Conservation (phyloP, 306 rosid species). For the Rosa chinensis region DNA sequence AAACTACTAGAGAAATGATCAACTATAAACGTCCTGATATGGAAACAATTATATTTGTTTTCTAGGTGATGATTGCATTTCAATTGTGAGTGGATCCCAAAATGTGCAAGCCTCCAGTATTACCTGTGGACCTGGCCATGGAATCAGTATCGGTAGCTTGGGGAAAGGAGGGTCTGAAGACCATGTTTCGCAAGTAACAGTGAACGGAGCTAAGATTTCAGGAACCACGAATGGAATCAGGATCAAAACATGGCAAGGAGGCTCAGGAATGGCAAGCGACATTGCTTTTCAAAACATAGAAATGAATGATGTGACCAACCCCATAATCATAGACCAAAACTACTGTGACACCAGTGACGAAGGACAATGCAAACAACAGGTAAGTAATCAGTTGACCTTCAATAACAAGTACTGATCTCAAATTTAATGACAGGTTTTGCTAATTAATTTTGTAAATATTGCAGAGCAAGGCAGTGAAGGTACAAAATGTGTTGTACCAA, state of each 20-base stretch:
- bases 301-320: conserved; percentile 61
- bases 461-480: conserved; percentile 50
- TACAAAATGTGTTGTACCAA: conserved; percentile 52
- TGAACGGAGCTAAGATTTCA: conserved; percentile 58
- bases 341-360: conserved; percentile 51
- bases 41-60: background rate
- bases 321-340: conserved; percentile 67
- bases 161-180: conserved; percentile 50
- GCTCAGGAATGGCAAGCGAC: conserved; percentile 63
- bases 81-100: conserved; percentile 65
- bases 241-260: conserved; percentile 93
- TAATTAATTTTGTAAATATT: background rate
- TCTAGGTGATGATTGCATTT: conserved; percentile 86
- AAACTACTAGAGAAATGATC: background rate
- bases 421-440: background rate
- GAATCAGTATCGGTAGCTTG: conserved; percentile 87
- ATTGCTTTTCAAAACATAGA: conserved; percentile 55
- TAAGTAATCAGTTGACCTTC: background rate
- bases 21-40: background rate
- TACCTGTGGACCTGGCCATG: conserved; percentile 91
- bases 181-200: conserved; percentile 55
- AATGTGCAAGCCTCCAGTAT: conserved; percentile 52
- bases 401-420: background rate
- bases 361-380: conserved; percentile 49
- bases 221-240: conserved; percentile 81